A percentile compares a stretch with the other conserved stretches of the same genome.
Conservation (phyloP, 1,284 basidiomycete species). For the Rhodotorula sp. region DNA sequence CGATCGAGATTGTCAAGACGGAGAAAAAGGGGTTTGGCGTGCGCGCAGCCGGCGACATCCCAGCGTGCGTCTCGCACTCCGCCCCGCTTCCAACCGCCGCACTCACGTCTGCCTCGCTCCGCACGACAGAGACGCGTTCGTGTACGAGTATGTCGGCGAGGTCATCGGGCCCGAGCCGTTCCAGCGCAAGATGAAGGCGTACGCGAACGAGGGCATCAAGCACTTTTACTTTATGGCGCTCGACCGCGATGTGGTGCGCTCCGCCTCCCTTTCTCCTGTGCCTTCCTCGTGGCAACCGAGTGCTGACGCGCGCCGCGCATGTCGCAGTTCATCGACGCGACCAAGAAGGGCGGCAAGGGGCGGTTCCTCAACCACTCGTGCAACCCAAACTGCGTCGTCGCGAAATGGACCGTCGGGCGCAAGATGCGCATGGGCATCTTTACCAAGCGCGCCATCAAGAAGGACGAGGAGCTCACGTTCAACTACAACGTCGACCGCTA, state of each 20-base stretch:
- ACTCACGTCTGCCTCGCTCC: background rate
- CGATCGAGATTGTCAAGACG: conserved; percentile 87
- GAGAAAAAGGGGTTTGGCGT: conserved; percentile 95
- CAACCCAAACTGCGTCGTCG: conserved; percentile 97
- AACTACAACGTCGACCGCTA: conserved; percentile 99
- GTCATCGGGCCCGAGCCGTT: conserved; percentile 87
- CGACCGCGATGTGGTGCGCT: conserved; percentile 87
- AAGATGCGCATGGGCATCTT: conserved; percentile 98
- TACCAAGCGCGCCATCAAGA: conserved; percentile 76
- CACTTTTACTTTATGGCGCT: conserved; percentile 99
- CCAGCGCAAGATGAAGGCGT: conserved; percentile 89
- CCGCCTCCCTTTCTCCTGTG: background rate
- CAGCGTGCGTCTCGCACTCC: conserved; percentile 61
- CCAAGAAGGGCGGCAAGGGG: conserved; percentile 92
- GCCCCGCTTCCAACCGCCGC: background rate
- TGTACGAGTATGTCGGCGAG: conserved; percentile 98
- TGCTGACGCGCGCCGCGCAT: background rate
- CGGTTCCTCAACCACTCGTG: conserved; percentile 99
- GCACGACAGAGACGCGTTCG: conserved; percentile 73
- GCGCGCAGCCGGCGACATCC: conserved; percentile 69
- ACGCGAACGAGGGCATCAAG: conserved; percentile 86
- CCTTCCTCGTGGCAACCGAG: background rate
- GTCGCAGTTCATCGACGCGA: conserved; percentile 90
- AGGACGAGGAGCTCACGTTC: conserved; percentile 93
- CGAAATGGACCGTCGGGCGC: conserved; percentile 93